A percentile compares a stretch with the other conserved stretches of the same genome.
phyloP scores from a whole-genome alignment of 768 basidiomycete species.

The Trametes cinnabarina region DNA sequence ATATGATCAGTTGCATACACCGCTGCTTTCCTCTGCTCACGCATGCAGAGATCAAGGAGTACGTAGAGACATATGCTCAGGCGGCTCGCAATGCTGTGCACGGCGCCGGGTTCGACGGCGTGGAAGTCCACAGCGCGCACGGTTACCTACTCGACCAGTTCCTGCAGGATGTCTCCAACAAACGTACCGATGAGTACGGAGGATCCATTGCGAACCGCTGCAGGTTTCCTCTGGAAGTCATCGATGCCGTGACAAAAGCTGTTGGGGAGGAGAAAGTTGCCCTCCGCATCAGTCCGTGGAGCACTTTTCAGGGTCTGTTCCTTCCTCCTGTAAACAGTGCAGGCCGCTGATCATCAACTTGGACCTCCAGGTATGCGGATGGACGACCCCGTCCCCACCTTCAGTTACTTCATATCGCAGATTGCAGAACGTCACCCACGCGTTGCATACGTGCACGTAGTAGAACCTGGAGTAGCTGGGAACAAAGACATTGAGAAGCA shows the following conservation, averaged over 20 bases:
- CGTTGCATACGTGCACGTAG: slow-evolving; percentile 39
- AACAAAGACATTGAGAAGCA: neutral
- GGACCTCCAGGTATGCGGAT: slow-evolving; percentile 42
- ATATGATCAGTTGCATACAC: neutral
- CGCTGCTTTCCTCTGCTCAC: neutral
- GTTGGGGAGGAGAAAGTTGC: slow-evolving; percentile 42
- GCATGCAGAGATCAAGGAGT: slow-evolving; percentile 32
- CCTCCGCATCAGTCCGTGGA: slow-evolving; percentile 39
- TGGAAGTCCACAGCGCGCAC: slow-evolving; percentile 30
- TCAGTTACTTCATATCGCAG: slow-evolving; percentile 42
- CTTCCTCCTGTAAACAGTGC: neutral
- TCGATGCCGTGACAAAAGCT: slow-evolving; percentile 38
- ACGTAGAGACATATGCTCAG: slow-evolving; percentile 29
- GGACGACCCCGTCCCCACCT: slow-evolving; percentile 52
- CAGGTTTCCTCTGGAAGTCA: slow-evolving; percentile 44
- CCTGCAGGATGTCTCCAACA: slow-evolving; percentile 38
- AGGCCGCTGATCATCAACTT: neutral
- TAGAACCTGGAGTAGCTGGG: slow-evolving; percentile 28
- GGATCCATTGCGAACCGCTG: slow-evolving; percentile 47
- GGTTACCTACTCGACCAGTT: slow-evolving; percentile 42
- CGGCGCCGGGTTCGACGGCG: slow-evolving; percentile 30
- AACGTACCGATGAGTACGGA: slow-evolving; percentile 48
- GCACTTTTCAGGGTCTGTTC: slow-evolving; percentile 35
- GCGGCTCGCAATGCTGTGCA: slow-evolving; percentile 30
- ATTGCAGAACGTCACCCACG: slow-evolving; percentile 39